Evolutionary conservation across 2,329 filamentous ascomycete genomes (phyloP), one percentile per base, ranked within the genome.

Genomic region (Calonectria pauciramosa): DNA sequence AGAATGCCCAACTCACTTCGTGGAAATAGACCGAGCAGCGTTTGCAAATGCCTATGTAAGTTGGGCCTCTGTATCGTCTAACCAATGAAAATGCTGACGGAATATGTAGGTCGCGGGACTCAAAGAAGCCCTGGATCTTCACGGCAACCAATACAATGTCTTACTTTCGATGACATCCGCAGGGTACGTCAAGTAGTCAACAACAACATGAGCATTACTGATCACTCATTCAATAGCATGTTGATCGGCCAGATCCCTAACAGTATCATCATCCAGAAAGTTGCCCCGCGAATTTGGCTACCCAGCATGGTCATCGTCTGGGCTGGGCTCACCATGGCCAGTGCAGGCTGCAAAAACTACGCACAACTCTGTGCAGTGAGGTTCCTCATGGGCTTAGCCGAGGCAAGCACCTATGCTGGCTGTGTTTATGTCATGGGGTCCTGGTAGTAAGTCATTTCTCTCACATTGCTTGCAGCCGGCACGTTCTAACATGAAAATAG

Each of bases 261-360:
- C 63, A 91, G 91, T 75, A 81, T 92, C 14, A 90, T 90, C 10
- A 85, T 93, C 14, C 89, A 93, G 80, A 91, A 92, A 76, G 80
- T 93, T 71, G 87, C 87, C 63, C 91, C 91, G 0, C 86, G 91
- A 16, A 85, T 89, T 75, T 93, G 90, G 84, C 91, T 91, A 78
- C 91, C 91, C 0, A 79, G 85, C 30, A 91, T 91, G 87, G 91
- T 92, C 86, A 71, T 91, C 32, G 77, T 89, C 69, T 93, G 92
- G 92, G 91, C 88, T 2, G 85, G 86, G 0, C 82, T 93, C n/a
- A 93, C 91, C 51, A 80, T 80, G 89, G 30, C 56, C 2, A 82
- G 79, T 20, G 82, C 83, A 0, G 83, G 79, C 4, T 83, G 79
- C 63, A 82, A 79, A 26, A 85, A 80, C 0, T 83, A 78, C 0